Base-by-base conservation (phyloP, 176 grass and related monocot genomes). In the Bromus sterilis region DNA sequence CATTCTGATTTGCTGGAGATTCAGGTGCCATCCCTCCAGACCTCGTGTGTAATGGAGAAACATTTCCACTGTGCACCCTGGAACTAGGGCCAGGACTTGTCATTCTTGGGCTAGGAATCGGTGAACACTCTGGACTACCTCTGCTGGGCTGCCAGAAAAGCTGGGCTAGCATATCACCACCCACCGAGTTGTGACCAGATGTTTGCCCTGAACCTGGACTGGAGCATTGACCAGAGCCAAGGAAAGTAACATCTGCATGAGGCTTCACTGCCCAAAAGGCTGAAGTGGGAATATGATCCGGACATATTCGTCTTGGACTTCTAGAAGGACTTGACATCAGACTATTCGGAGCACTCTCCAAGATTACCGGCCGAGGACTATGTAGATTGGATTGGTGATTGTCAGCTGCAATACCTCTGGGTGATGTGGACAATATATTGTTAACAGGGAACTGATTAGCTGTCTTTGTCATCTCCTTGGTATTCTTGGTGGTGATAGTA, bases 131-230 rank as follows among this genome's bases (percentile, higher is more conserved):
- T 77, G 96, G 96, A 72, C 94, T 97, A 73, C 86, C 83, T 74
- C 94, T 93, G 82, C 93, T 90, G 37, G 79, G 79, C 31, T 90
- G 96, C 96, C 91, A 99, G 78, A 99, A 91, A 43, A 91, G 70
- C 66, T 95, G 96, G 9, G 84, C 89, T 40, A 93, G 80, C 91
- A 99, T 93, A 76, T 99, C 96, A 34, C 93, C 96, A 77, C 96
- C 96, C 7, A 99, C 89, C 34, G 96, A 99, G 78, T 99, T 99
- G 78, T 99, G 96, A 10, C 96, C 96, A 34, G 96, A 99, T 41
- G 96, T 99, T 89, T 99, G 96, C 57, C 96, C 96, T 83, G 96
- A 99, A 57, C 93, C 93, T 79, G 96, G 96, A 88, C 96, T 99
- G 71, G 94, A 97, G 74, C 96, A 93, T 34, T 99, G 96, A 55